Base-by-base conservation (phyloP, 2,329 filamentous ascomycete genomes). In the Penicillium sp. region DNA sequence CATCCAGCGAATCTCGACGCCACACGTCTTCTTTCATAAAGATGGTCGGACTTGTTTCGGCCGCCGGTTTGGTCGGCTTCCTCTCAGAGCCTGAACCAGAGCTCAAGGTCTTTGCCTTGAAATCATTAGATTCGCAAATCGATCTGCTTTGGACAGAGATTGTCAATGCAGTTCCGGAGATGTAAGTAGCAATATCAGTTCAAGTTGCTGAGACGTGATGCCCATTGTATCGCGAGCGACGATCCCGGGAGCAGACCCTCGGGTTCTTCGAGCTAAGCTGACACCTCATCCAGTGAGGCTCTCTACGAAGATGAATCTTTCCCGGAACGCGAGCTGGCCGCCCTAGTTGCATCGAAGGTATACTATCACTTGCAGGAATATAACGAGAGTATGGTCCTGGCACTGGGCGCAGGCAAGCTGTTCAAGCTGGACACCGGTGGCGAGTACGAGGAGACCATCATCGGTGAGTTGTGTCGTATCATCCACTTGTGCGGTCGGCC, bases 321-420 rank as follows among this genome's bases (percentile, higher is more conserved):
- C 73, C 90, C 93, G 51, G 90, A 99, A 77, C 91, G 94, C 72
- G 91, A 95, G 76, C 88, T 99, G 58, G 95, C 95, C 57, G 95
- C 95, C 55, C 85, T 99, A 52, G 92, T 99, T 56, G 90, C 96
- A 45, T 90, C 95, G 69, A 99, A 99, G 84, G 92, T 98, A 68
- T 99, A 98, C 82, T 99, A 98, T 75, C 95, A 99, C 75, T 88
- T 99, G 55, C 92, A 97, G 79, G 95, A 95, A 76, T 99, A 99
- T 82, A 95, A 97, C 75, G 95, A 99, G 82, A 97, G 94, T 79
- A 98, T 99, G 94, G 90, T 91, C 54, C 98, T 99, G 78, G 95
- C 95, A 64, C 86, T 99, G 48, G 93, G 92, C 60, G 93, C 95
- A 25, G 95, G 95, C 61, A 91, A 97, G 75, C 88, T 96, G 52